These are phyloP conservation scores for Gossypium gossypioides DNA, from an alignment of 441 rosid species.

Conservation along the genomic window DNA sequence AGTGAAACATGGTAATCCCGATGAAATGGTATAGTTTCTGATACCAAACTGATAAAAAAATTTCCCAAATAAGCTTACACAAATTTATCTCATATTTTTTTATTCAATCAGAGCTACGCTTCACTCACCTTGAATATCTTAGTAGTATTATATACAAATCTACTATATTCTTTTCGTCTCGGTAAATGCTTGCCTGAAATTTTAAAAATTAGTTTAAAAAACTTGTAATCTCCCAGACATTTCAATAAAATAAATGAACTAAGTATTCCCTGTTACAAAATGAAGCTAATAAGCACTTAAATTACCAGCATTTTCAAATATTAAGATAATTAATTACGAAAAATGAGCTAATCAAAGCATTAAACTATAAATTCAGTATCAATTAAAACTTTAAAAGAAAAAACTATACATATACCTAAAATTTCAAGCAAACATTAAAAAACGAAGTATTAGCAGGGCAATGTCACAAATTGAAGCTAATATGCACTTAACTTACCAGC, in stretches of 20 bases:
- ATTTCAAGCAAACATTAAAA: not conserved
- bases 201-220: not conserved
- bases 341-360: not conserved
- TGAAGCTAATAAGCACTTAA: not conserved
- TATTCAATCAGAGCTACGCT: not conserved
- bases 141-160: conserved; percentile 90
- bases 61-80: conserved; percentile 13
- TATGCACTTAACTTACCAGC: not conserved
- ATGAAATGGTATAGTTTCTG: conserved; percentile 86
- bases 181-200: conserved; percentile 61
- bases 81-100: not conserved
- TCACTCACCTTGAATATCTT: conserved; percentile 72
- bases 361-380: not conserved
- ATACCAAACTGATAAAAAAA: conserved; percentile 49
- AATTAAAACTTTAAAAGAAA: not conserved
- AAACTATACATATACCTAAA: not conserved
- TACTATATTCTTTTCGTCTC: conserved; percentile 77
- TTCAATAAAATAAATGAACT: not conserved
- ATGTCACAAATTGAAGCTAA: not conserved
- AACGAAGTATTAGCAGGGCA: not conserved
- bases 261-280: not conserved
- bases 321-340: not conserved
- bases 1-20: conserved; percentile 55
- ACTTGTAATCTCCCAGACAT: not conserved
- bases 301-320: not conserved